These are phyloP conservation scores for Neonectria faginata DNA, from an alignment of 2,329 filamentous ascomycete genomes.

Conservation along the genomic window DNA sequence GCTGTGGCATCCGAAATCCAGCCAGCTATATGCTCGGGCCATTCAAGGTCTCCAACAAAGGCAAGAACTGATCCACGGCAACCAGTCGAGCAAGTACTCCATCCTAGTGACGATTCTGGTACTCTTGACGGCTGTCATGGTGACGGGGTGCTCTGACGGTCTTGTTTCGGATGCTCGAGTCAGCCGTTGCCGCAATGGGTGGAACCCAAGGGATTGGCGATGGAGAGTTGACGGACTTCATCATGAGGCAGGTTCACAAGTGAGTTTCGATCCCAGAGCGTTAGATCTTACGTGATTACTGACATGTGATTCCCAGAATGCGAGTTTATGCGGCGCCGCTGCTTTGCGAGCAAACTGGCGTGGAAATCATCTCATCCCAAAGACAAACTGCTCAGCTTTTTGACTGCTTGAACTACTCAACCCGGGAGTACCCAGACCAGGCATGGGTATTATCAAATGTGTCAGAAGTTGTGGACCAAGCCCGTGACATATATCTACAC, in stretches of 20 bases:
- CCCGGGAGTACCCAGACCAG: slow-evolving; percentile 80
- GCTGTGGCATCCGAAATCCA: slow-evolving; percentile 27
- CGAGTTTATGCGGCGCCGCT: slow-evolving; percentile 43
- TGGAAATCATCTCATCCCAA: slow-evolving; percentile 41
- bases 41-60: slow-evolving; percentile 34
- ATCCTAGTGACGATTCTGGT: slow-evolving; percentile 42
- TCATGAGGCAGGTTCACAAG: slow-evolving; percentile 45
- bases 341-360: slow-evolving; percentile 40
- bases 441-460: slow-evolving; percentile 79
- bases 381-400: slow-evolving; percentile 36
- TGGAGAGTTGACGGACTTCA: slow-evolving; percentile 36
- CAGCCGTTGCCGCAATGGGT: slow-evolving; percentile 43
- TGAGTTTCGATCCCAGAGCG: slow-evolving; percentile 24
- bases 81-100: slow-evolving; percentile 32
- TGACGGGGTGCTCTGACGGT: slow-evolving; percentile 42
- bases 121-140: slow-evolving; percentile 40
- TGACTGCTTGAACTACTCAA: slow-evolving; percentile 39
- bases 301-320: slow-evolving; percentile 61
- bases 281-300: background rate
- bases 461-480: slow-evolving; percentile 86
- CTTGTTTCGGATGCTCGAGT: slow-evolving; percentile 43
- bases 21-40: slow-evolving; percentile 31
- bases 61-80: slow-evolving; percentile 29
- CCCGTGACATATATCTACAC: slow-evolving; percentile 85
- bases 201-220: slow-evolving; percentile 36